Evolutionary conservation across 1,139 yeast genomes (phyloP).

Genomic region (Candida anutae): DNA sequence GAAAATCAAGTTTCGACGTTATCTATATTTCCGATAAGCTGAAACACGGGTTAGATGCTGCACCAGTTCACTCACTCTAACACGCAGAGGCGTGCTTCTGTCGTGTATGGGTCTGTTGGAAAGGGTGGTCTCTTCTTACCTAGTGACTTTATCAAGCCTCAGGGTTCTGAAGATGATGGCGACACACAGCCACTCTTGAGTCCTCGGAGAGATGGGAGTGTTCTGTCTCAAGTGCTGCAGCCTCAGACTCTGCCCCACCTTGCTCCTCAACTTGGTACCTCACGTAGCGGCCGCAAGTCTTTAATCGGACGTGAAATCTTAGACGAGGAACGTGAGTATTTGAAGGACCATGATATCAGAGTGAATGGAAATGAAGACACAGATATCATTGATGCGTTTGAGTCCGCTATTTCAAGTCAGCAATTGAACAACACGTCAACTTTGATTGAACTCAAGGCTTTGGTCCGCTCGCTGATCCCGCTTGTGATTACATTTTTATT

Average conservation of each 20-base stretch:
- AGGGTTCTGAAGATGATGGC: conserved; percentile 8
- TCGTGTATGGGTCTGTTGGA: conserved; percentile 46
- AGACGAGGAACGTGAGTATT: conserved; percentile 30
- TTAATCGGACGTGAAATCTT: conserved; percentile 21
- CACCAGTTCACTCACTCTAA: conserved; percentile 44
- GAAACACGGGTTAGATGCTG: too few relatives aligned
- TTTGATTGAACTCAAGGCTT: conserved; percentile 30
- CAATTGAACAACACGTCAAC: conserved; percentile 19
- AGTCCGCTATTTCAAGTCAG: conserved; percentile 25
- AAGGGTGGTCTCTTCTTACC: conserved; percentile 48
- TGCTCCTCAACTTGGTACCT: conserved; percentile 1
- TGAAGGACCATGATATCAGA: conserved; percentile 21
- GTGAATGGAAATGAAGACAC: conserved; percentile 19
- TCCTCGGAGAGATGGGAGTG: background rate
- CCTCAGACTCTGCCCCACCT: background rate
- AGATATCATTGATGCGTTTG: conserved; percentile 25
- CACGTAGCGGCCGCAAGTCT: conserved; percentile 14
- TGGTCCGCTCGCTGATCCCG: conserved; percentile 42
- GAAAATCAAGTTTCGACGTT: too few relatives aligned
- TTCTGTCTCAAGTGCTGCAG: background rate
- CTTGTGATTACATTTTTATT: conserved; percentile 46
- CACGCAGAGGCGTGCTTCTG: conserved; percentile 43
- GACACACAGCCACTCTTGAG: background rate
- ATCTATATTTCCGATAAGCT: too few relatives aligned
- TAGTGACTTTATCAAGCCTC: conserved; percentile 31